Conservation (phyloP, 2,329 filamentous ascomycete genomes). For the Chaetothyriales sp. region DNA sequence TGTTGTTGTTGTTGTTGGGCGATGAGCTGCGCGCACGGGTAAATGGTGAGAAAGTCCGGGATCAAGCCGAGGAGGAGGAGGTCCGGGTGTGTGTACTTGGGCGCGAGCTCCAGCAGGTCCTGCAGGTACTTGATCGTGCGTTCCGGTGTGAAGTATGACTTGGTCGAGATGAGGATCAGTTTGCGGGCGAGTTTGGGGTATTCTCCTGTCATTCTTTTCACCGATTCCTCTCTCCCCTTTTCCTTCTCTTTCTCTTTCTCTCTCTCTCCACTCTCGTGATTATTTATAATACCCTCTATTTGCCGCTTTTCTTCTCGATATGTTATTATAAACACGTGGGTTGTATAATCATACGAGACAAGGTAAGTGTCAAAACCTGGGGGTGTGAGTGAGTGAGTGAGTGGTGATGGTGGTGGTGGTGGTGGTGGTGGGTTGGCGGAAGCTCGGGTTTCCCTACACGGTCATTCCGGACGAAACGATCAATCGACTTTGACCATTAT, state of each 20-base stretch:
- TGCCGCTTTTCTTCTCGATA: too few relatives aligned
- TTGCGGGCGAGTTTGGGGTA: conserved; percentile 36
- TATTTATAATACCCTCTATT: too few relatives aligned
- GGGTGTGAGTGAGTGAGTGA: too few relatives aligned
- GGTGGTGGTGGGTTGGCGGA: too few relatives aligned
- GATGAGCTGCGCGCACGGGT: conserved; percentile 29
- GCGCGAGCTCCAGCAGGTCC: conserved; percentile 33
- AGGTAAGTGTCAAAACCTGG: too few relatives aligned
- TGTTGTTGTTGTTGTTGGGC: conserved; percentile 19
- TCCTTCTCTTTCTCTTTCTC: too few relatives aligned
- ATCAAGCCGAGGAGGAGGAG: conserved; percentile 62
- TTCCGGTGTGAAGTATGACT: conserved; percentile 63
- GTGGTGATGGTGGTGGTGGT: too few relatives aligned
- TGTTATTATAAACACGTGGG: too few relatives aligned
- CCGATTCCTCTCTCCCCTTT: too few relatives aligned
- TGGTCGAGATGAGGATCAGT: conserved; percentile 58
- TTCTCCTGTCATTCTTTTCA: not conserved
- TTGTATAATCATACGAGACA: too few relatives aligned
- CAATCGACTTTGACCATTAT: not conserved
- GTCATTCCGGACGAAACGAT: not conserved
- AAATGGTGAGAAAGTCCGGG: conserved; percentile 59
- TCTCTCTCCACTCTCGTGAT: too few relatives aligned
- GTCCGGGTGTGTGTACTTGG: conserved; percentile 24
- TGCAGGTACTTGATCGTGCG: conserved; percentile 44
- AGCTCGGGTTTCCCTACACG: too few relatives aligned